Conservation (phyloP, 106 monocot genomes). For the Dendrobium officinale region DNA sequence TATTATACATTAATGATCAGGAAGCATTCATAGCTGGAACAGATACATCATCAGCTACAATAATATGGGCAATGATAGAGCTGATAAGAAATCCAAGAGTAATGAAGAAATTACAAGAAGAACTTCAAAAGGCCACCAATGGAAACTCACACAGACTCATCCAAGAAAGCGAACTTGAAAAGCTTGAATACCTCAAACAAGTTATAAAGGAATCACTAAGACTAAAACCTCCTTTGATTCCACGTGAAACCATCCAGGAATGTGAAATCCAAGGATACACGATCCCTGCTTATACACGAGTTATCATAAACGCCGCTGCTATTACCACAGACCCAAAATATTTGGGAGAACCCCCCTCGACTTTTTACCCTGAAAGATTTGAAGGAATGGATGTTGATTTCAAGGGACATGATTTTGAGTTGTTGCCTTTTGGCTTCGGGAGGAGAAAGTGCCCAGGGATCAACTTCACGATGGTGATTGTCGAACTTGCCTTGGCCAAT, state of each 20-base stretch:
- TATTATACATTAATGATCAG: background rate
- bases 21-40: slow-evolving; percentile 20
- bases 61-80: slow-evolving; percentile 15
- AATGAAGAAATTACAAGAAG: slow-evolving; percentile 16
- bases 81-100: slow-evolving; percentile 12
- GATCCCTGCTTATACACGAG: slow-evolving; percentile 42
- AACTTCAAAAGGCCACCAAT: background rate
- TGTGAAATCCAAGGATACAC: slow-evolving; percentile 11
- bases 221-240: slow-evolving; percentile 13
- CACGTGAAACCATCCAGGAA: slow-evolving; percentile 5
- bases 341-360: slow-evolving; percentile 20
- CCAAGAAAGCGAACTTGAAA: slow-evolving; percentile 7
- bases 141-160: background rate
- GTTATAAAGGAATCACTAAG: slow-evolving; percentile 23
- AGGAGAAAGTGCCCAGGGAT: too few species aligned
- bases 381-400: background rate
- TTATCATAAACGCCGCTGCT: slow-evolving; percentile 82
- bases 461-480: too few species aligned
- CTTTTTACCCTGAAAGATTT: slow-evolving; percentile 32
- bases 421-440: background rate
- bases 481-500: slow-evolving; percentile 1
- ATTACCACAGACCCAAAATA: slow-evolving; percentile 30
- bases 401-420: slow-evolving; percentile 33
- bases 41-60: slow-evolving; percentile 15
- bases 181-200: slow-evolving; percentile 13